Evolutionary conservation across 768 basidiomycete species (phyloP).

Genomic region (Cantharellus cinnabarinus): DNA sequence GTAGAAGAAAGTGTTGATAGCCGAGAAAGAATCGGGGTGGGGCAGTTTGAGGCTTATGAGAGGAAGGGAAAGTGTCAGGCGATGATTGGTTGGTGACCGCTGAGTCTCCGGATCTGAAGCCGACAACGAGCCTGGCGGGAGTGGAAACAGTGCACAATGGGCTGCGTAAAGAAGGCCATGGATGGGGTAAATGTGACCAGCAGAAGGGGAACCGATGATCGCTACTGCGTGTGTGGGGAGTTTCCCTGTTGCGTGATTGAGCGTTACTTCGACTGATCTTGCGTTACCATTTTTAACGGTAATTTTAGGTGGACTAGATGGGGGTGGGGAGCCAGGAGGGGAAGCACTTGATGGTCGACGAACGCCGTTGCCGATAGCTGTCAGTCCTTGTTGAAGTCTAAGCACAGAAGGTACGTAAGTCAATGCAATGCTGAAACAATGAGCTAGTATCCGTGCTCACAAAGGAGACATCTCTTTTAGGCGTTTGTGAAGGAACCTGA

Average conservation of each 20-base stretch:
- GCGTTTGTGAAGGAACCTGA: too few species aligned
- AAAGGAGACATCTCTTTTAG: too few species aligned
- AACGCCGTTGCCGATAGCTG: too few species aligned
- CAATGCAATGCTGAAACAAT: neutral
- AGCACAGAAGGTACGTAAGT: too few species aligned
- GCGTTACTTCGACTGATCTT: neutral
- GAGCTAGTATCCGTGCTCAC: neutral
- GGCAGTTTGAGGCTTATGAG: slow-evolving; percentile 53
- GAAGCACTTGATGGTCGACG: neutral
- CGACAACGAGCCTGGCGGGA: neutral
- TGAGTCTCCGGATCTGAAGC: neutral
- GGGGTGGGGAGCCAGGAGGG: neutral
- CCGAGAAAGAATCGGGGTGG: slow-evolving; percentile 43
- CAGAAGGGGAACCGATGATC: neutral
- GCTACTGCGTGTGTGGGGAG: neutral
- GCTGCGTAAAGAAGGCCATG: neutral
- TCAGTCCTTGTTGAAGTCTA: too few species aligned
- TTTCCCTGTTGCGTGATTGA: neutral
- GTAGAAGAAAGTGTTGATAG: slow-evolving; percentile 49
- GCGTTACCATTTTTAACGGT: neutral
- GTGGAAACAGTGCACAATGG: neutral
- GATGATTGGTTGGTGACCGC: neutral
- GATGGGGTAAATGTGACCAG: neutral
- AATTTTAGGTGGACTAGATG: neutral
- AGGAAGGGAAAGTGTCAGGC: slow-evolving; percentile 24